phyloP scores from a whole-genome alignment of 805 yeast genomes.

The Candida oleophila region DNA sequence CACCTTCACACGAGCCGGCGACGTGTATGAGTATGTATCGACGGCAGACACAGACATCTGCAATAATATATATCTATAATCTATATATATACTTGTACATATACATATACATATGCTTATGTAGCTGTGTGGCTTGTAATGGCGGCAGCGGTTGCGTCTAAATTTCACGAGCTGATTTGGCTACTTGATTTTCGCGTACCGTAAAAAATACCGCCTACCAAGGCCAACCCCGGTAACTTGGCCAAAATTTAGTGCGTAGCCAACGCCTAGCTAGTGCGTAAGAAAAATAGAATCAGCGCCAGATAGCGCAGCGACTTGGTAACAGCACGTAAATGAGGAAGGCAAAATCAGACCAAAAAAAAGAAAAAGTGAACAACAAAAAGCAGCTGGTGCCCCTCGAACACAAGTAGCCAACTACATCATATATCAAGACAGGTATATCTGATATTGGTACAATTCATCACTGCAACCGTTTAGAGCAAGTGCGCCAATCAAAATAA shows the following conservation, averaged over 20 bases:
- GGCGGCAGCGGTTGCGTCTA: too few relatives aligned
- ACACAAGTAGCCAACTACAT: background rate
- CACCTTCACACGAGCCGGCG: slow-evolving; percentile 66
- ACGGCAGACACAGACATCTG: background rate
- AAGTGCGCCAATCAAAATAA: too few relatives aligned
- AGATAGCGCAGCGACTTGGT: background rate
- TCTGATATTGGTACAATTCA: background rate
- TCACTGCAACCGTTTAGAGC: too few relatives aligned
- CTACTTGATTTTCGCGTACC: background rate
- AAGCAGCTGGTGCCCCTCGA: too few relatives aligned
- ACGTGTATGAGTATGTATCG: slow-evolving; percentile 44
- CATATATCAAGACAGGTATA: background rate
- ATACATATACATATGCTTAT: too few relatives aligned
- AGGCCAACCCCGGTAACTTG: too few relatives aligned
- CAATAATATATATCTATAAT: too few relatives aligned
- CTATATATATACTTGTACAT: background rate
- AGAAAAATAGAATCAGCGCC: background rate
- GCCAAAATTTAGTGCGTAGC: too few relatives aligned
- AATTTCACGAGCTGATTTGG: too few relatives aligned
- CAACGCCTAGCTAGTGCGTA: too few relatives aligned
- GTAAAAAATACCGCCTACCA: background rate
- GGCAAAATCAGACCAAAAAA: background rate
- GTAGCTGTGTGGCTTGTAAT: too few relatives aligned
- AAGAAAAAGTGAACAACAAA: background rate
- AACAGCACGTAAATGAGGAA: background rate